Conservation (phyloP, 1,284 basidiomycete genomes). For the Tilletia horrida region DNA sequence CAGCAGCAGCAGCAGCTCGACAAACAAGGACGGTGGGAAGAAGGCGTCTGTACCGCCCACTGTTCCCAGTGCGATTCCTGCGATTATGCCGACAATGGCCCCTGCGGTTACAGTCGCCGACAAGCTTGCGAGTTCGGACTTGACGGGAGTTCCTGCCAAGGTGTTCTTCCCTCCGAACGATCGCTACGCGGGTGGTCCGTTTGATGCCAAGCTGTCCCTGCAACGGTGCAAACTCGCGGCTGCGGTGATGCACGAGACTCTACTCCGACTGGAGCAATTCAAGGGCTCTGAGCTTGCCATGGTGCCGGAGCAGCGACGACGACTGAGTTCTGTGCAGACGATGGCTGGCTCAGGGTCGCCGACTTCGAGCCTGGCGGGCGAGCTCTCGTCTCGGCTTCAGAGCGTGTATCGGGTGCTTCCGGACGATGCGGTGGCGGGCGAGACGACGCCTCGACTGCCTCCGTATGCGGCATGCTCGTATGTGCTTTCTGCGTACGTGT, state of each 20-base stretch:
- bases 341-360: no score
- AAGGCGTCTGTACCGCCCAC: neutral
- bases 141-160: slow-evolving; percentile 11
- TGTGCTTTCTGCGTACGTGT: slow-evolving; percentile 40
- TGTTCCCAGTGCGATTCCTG: no score
- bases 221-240: slow-evolving; percentile 40
- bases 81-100: slow-evolving; percentile 11
- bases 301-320: slow-evolving; percentile 29
- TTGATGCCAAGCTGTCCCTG: slow-evolving; percentile 37
- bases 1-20: no score
- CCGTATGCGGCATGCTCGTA: slow-evolving; percentile 44
- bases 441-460: slow-evolving; percentile 34
- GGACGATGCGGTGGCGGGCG: no score
- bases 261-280: slow-evolving; percentile 28
- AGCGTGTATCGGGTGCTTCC: no score
- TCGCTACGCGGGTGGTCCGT: slow-evolving; percentile 39
- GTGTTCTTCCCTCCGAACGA: slow-evolving; percentile 6
- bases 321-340: slow-evolving; percentile 26
- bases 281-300: slow-evolving; percentile 20
- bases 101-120: slow-evolving; percentile 24
- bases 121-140: slow-evolving; percentile 24
- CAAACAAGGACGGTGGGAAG: no score
- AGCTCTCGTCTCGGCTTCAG: no score
- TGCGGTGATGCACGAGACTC: slow-evolving; percentile 31
- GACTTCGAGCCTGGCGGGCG: no score